Evolutionary conservation across 179 eudicot species (phyloP).

Genomic region (Beta lomatogona): DNA sequence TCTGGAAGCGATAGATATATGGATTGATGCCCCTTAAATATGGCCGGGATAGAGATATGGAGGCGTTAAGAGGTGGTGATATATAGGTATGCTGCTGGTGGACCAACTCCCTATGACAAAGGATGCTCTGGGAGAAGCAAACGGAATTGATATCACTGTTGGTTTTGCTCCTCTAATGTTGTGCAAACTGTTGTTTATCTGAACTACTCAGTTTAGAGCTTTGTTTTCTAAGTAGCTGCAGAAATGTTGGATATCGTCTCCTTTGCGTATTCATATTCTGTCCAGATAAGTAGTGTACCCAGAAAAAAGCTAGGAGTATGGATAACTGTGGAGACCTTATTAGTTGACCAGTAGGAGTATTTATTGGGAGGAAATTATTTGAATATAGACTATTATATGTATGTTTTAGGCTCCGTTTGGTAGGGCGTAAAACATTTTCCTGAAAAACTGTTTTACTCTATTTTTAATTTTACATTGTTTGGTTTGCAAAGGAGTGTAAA

Average conservation of each 20-base stretch:
- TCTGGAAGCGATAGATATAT: conserved; percentile 35
- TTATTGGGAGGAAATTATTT: too few relatives aligned
- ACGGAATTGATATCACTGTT: conserved; percentile 22
- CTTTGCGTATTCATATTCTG: conserved; percentile 25
- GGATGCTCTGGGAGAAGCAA: conserved; percentile 41
- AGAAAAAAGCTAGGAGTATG: too few relatives aligned
- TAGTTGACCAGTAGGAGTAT: too few relatives aligned
- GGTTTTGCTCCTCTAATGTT: not conserved
- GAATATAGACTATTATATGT: too few relatives aligned
- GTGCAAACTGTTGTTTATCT: conserved; percentile 12
- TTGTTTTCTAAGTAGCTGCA: conserved; percentile 26
- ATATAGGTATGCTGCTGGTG: conserved; percentile 39
- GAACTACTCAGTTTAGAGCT: conserved; percentile 14
- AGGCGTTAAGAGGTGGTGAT: conserved; percentile 37
- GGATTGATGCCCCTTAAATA: conserved; percentile 39
- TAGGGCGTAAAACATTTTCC: too few relatives aligned
- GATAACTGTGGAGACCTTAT: too few relatives aligned
- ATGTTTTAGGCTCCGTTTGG: too few relatives aligned
- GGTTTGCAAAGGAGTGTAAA: too few relatives aligned
- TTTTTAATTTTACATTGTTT: too few relatives aligned
- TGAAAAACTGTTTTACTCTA: too few relatives aligned
- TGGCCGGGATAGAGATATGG: conserved; percentile 41
- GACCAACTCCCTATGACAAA: conserved; percentile 43
- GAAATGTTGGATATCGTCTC: conserved; percentile 14
- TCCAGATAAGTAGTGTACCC: conserved; percentile 20